Conservation (phyloP, 768 basidiomycete genomes). For the Tricholoma matsutake region DNA sequence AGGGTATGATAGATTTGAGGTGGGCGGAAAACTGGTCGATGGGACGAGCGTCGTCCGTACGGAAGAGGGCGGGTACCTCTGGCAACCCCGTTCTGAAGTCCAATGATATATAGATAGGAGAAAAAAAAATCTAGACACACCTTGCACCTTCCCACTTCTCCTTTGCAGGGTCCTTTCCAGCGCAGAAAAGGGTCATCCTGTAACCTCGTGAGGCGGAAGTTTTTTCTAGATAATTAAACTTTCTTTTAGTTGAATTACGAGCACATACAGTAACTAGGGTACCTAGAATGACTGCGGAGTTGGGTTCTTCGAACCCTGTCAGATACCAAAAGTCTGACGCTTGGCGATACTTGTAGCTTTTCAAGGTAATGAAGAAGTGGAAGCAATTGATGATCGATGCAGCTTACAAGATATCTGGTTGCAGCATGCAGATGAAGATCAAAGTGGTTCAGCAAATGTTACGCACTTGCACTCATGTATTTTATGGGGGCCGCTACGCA, state of each 20-base stretch:
- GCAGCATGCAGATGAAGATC: conserved; percentile 7
- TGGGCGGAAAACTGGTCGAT: conserved; percentile 54
- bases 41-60: conserved; percentile 69
- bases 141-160: conserved; percentile 94
- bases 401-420: conserved; percentile 73
- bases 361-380: neutral
- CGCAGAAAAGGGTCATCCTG: conserved; percentile 80
- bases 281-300: conserved; percentile 86
- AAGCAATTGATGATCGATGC: neutral
- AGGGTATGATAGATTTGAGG: conserved; percentile 52
- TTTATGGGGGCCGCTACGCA: conserved; percentile 77
- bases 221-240: conserved; percentile 50
- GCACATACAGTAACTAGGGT: conserved; percentile 10
- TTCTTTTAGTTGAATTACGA: conserved; percentile 1
- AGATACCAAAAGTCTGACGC: conserved; percentile 93
- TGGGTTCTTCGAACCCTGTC: conserved; percentile 93
- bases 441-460: conserved; percentile 7
- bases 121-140: conserved; percentile 23
- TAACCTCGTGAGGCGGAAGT: conserved; percentile 71
- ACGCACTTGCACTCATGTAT: conserved; percentile 81
- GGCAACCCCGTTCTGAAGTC: conserved; percentile 55
- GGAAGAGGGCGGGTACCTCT: conserved; percentile 66
- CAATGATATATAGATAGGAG: neutral
- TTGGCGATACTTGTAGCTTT: conserved; percentile 93
- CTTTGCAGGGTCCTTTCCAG: conserved; percentile 67